Evolutionary conservation across 768 basidiomycete species (phyloP), one percentile per base, ranked within the genome.

Genomic region (Paxillus rubicundulus): DNA sequence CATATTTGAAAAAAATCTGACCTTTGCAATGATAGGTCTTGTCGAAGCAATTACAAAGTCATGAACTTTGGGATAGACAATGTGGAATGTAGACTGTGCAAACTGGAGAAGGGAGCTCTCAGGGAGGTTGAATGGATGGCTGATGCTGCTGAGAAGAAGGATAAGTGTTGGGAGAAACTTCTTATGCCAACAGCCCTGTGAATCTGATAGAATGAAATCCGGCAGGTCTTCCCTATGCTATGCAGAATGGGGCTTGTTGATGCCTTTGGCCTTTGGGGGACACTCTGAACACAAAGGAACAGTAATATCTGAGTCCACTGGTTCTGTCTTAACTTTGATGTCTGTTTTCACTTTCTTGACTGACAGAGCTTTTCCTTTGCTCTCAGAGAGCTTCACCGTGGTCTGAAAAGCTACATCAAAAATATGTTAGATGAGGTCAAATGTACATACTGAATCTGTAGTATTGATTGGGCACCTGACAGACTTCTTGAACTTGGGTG

Each of bases 371-470:
- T n/a, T 39, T 3, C 6, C 37, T n/a, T 39, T 16, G 14, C 18
- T 39, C 37, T 39, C 37, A 39, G 37, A 39, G 37, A 39, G 37
- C 37, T 39, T 39, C 37, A 39, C 37, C 9, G n/a, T 8, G 18
- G 37, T 39, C 37, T 39, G 40, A 57, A 10, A 47, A 52, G 5
- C 41, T 73, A 3, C 72, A 62, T 33, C 41, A 52, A 30, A 10
- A 30, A 30, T 8, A 9, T 30, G 30, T 30, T 8, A 30, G 30
- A 30, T 30, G 30, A 30, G 30, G 30, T 30, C 30, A 30, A 30
- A 16, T 37, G 30, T 30, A 6, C 30, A 37, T 6, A 37, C 36
- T 4, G 36, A 37, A 13, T 16, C 36, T 37, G 36, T 37, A 37
- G 36, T 37, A 16, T 12, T 10, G 38, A 39, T 39, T 39, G 38